phyloP scores from a whole-genome alignment of 169 alveolate genomes.

The Cryptosporidium andersoni region DNA sequence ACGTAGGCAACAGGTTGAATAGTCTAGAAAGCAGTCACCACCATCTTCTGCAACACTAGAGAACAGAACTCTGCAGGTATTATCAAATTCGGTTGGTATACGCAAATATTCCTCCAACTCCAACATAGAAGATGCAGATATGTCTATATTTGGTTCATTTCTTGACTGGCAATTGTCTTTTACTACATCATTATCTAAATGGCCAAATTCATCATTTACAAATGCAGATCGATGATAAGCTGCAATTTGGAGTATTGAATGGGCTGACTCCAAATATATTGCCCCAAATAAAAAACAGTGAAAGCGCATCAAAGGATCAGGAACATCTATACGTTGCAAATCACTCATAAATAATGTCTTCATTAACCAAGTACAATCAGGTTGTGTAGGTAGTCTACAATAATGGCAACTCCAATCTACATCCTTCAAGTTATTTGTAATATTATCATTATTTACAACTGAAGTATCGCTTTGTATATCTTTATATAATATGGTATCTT shows the following conservation, averaged over 20 bases:
- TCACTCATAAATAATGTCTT: conserved; percentile 83
- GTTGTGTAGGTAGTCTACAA: conserved; percentile 76
- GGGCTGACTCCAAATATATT: conserved; percentile 65
- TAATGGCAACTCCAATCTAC: conserved; percentile 13
- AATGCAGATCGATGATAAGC: conserved; percentile 61
- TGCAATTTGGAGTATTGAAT: conserved; percentile 65
- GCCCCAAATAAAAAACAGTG: conserved; percentile 81
- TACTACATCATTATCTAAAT: not conserved
- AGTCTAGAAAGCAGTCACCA: conserved; percentile 74
- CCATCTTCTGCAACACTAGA: conserved; percentile 79
- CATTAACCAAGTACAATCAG: conserved; percentile 76
- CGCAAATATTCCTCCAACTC: conserved; percentile 44
- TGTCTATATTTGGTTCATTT: not conserved
- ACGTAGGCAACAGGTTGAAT: conserved; percentile 73
- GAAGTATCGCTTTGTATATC: not conserved
- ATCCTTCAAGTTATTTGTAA: not conserved
- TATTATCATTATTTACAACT: not conserved
- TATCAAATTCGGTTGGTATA: conserved; percentile 73
- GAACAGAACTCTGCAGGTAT: conserved; percentile 78
- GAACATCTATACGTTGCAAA: conserved; percentile 79
- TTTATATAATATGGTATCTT: not conserved
- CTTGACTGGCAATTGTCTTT: not conserved
- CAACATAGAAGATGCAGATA: conserved; percentile 38
- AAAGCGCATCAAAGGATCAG: conserved; percentile 80
- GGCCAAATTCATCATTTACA: not conserved